A percentile compares a stretch with the other conserved stretches of the same genome.
Conservation (phyloP, 2,329 filamentous ascomycete genomes). For the Hymenoscyphus infarciens region DNA sequence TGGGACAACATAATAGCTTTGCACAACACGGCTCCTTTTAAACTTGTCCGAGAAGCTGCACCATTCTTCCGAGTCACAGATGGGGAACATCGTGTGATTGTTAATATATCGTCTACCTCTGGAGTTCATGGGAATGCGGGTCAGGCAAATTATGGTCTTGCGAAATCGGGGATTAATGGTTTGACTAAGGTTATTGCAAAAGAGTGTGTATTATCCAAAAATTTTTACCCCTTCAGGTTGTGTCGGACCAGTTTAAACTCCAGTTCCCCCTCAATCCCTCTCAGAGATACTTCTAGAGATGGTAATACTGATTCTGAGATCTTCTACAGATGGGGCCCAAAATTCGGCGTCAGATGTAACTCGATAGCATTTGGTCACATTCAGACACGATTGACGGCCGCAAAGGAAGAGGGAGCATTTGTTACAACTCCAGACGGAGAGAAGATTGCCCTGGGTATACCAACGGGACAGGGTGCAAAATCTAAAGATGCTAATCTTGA, state of each 20-base stretch:
- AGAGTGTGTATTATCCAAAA: too few relatives aligned
- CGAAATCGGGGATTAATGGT: constrained; percentile 79
- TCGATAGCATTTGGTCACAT: constrained; percentile 84
- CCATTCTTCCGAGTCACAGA: constrained; percentile 87
- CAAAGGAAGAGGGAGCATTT: constrained; percentile 81
- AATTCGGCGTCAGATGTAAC: constrained; percentile 78
- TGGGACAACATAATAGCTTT: constrained; percentile 85
- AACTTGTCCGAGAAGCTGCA: constrained; percentile 72
- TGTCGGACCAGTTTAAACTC: too few relatives aligned
- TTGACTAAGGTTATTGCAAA: constrained; percentile 88
- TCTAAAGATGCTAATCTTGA: constrained; percentile 53
- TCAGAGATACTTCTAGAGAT: too few relatives aligned
- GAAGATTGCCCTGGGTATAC: constrained; percentile 72
- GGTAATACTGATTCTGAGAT: too few relatives aligned
- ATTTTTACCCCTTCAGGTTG: too few relatives aligned
- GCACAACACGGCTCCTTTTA: constrained; percentile 83
- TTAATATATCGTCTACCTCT: constrained; percentile 81
- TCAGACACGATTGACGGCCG: constrained; percentile 72
- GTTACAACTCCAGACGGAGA: constrained; percentile 72
- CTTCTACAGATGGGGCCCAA: constrained; percentile 62
- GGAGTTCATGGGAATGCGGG: constrained; percentile 85
- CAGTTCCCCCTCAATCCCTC: too few relatives aligned
- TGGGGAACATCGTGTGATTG: constrained; percentile 70
- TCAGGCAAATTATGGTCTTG: constrained; percentile 85
- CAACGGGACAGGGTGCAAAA: constrained; percentile 51